Percentiles rank a stretch among this genome's conserved stretches.
These are phyloP conservation scores for Ascochyta pisi DNA, from an alignment of 2,329 filamentous ascomycete species.

Conservation along the genomic window DNA sequence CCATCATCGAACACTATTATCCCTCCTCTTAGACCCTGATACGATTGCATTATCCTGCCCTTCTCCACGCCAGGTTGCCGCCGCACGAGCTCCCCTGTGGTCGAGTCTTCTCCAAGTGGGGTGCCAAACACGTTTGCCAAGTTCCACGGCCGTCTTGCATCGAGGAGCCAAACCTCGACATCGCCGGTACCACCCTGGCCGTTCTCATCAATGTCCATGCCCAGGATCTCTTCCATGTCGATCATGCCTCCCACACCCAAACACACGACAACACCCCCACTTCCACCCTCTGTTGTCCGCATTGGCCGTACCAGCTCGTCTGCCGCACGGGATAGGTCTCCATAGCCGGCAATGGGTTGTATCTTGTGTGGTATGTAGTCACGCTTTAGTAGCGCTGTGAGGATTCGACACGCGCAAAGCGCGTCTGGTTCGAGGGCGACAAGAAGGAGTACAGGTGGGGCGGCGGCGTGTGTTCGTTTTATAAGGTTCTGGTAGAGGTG, in stretches of 20 bases:
- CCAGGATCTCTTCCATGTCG: constrained; percentile 81
- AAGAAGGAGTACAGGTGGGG: constrained; percentile 87
- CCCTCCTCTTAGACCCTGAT: constrained; percentile 81
- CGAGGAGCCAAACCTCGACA: constrained; percentile 95
- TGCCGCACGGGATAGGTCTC: constrained; percentile 81
- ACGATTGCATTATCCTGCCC: constrained; percentile 74
- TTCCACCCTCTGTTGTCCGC: constrained; percentile 83
- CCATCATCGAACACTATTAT: constrained; percentile 96
- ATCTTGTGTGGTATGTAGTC: constrained; percentile 99
- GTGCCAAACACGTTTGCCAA: constrained; percentile 90
- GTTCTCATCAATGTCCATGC: constrained; percentile 74
- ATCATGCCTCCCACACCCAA: constrained; percentile 91
- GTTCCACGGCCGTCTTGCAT: constrained; percentile 93
- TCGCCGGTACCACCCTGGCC: constrained; percentile 70
- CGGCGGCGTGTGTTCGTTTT: constrained; percentile 84
- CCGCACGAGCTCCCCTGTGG: constrained; percentile 57
- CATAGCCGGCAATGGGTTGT: constrained; percentile 91
- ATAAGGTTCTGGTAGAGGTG: constrained; percentile 92
- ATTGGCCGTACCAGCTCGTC: constrained; percentile 81
- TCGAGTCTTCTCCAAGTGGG: constrained; percentile 49
- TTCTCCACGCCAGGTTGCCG: constrained; percentile 72
- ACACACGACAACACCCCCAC: constrained; percentile 88
- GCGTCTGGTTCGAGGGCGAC: constrained; percentile 94
- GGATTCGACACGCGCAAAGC: constrained; percentile 91
- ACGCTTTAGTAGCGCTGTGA: constrained; percentile 91